phyloP scores from a whole-genome alignment of 2,329 filamentous ascomycete species.

The Coleophoma eucalyptorum region DNA sequence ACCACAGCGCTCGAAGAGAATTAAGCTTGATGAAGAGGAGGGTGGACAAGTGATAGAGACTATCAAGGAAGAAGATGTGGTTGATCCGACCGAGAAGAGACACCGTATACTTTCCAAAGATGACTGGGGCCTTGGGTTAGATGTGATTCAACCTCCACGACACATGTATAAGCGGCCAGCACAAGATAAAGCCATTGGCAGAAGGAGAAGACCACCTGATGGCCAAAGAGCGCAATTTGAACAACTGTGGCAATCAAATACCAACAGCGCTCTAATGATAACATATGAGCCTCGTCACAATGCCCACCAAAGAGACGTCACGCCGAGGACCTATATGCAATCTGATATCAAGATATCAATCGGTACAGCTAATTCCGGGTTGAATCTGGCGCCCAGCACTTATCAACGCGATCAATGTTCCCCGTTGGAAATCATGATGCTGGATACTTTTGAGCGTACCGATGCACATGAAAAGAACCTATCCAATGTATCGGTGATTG shows the following conservation, averaged over 20 bases:
- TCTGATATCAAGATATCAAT: conserved; percentile 25
- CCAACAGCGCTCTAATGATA: conserved; percentile 8
- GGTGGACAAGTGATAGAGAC: not conserved
- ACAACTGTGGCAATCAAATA: conserved; percentile 5
- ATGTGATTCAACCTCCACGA: not conserved
- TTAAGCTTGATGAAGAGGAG: not conserved
- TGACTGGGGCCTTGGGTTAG: conserved; percentile 18
- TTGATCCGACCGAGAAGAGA: not conserved
- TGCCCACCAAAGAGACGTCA: not conserved
- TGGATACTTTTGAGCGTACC: not conserved
- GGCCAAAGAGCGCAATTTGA: conserved; percentile 13
- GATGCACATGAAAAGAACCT: not conserved
- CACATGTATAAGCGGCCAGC: conserved; percentile 10
- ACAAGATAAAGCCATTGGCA: conserved; percentile 20
- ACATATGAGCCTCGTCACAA: conserved; percentile 3
- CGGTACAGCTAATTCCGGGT: conserved; percentile 20
- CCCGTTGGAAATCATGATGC: not conserved
- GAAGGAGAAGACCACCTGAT: conserved; percentile 17
- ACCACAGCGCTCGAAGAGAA: not conserved
- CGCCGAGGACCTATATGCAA: not conserved
- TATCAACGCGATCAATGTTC: not conserved
- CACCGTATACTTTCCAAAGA: conserved; percentile 12
- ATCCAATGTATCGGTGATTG: not conserved
- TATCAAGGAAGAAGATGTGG: not conserved
- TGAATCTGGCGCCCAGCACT: conserved; percentile 10